Evolutionary conservation across 805 yeast species (phyloP).

Genomic region (Yamadazyma phyllophila): DNA sequence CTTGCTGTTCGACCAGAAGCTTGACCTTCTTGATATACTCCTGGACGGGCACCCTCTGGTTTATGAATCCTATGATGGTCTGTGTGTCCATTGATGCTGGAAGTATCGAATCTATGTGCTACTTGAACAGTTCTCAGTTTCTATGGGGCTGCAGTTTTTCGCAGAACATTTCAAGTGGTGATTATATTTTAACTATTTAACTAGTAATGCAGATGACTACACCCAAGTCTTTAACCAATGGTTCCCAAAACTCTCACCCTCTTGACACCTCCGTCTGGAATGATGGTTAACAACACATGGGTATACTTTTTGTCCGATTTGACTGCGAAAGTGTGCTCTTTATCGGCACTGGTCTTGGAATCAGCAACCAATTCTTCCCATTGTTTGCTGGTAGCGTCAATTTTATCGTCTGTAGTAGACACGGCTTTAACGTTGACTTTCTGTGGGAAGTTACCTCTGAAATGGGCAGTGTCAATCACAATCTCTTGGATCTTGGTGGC

Average conservation of each 20-base stretch:
- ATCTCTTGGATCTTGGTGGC: conserved; percentile 54
- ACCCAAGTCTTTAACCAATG: conserved; percentile 16
- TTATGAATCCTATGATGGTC: conserved; percentile 5
- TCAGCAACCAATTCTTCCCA: conserved; percentile 71
- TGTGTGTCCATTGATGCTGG: background rate
- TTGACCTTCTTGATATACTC: background rate
- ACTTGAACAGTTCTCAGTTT: background rate
- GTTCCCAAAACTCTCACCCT: conserved; percentile 81
- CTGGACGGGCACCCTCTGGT: conserved; percentile 13
- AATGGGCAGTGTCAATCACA: conserved; percentile 88
- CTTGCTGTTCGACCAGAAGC: background rate
- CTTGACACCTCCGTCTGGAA: conserved; percentile 97
- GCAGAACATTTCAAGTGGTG: no score
- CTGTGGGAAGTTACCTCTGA: conserved; percentile 94
- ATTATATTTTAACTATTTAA: background rate
- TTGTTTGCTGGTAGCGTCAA: conserved; percentile 38
- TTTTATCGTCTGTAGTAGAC: conserved; percentile 29
- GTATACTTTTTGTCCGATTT: conserved; percentile 40
- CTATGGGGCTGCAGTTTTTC: background rate
- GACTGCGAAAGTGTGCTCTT: conserved; percentile 61
- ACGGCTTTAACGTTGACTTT: conserved; percentile 67
- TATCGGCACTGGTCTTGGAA: conserved; percentile 78
- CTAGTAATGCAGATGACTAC: background rate
- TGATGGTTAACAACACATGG: conserved; percentile 76
- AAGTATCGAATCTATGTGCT: background rate